Evolutionary conservation across 495 filamentous ascomycete species (phyloP).

Genomic region (Aspergillus ellipticus): DNA sequence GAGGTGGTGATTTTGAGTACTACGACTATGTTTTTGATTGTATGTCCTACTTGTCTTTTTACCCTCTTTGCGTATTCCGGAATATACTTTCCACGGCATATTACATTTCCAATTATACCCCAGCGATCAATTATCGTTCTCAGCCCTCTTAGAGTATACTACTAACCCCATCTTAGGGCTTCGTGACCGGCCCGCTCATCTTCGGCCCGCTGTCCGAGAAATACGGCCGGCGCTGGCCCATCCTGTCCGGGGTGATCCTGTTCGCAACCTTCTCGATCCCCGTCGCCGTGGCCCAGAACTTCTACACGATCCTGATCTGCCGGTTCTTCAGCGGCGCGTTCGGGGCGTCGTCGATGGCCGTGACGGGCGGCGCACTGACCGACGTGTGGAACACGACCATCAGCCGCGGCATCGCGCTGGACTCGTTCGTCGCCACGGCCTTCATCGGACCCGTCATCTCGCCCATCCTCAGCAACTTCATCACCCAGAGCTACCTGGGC

Average conservation of each 20-base stretch:
- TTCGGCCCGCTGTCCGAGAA: constrained; percentile 14
- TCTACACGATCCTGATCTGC: constrained; percentile 9
- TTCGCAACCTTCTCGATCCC: constrained; percentile 10
- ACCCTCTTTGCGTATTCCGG: background rate
- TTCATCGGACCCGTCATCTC: too few species aligned
- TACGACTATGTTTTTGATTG: constrained; percentile 1
- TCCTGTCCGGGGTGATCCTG: constrained; percentile 8
- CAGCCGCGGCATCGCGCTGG: too few species aligned
- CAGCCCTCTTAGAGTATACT: too few species aligned
- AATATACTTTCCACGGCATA: too few species aligned
- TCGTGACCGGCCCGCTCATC: background rate
- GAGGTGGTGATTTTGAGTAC: background rate
- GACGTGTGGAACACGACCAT: too few species aligned
- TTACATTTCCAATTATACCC: too few species aligned
- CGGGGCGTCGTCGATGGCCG: constrained; percentile 8
- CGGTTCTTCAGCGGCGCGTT: constrained; percentile 14
- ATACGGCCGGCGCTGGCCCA: constrained; percentile 14
- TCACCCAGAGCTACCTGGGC: too few species aligned
- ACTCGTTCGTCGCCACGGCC: too few species aligned
- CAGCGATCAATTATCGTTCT: too few species aligned
- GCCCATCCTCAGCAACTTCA: too few species aligned
- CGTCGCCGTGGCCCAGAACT: constrained; percentile 4
- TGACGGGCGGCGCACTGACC: too few species aligned
- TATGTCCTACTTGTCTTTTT: background rate
- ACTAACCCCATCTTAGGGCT: background rate